Evolutionary conservation across 1,284 basidiomycete genomes (phyloP).

Genomic region (Marasmius tenuissimus): DNA sequence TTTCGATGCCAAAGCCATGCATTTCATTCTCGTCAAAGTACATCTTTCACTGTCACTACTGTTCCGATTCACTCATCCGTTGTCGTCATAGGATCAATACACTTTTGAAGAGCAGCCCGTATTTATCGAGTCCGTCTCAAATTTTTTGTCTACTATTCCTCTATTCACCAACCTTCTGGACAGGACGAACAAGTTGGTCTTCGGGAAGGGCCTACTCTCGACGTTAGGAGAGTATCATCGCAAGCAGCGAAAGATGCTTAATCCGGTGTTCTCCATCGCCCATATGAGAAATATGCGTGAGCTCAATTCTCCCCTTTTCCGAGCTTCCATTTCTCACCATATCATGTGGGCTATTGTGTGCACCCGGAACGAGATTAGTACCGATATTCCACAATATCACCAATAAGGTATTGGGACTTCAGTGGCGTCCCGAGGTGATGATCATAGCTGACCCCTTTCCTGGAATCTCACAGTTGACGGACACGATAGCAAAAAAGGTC

Average conservation of each 20-base stretch:
- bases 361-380: not conserved
- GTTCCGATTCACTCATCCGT: not conserved
- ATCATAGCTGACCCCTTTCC: not conserved
- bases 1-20: conserved; percentile 32
- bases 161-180: not conserved
- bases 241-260: conserved; percentile 12
- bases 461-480: not conserved
- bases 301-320: not conserved
- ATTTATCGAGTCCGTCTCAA: conserved; percentile 3
- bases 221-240: conserved; percentile 8
- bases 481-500: not conserved
- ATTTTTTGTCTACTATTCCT: not conserved
- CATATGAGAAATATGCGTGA: conserved; percentile 13
- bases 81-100: not conserved
- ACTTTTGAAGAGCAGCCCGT: not conserved
- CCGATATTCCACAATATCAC: conserved; percentile 9
- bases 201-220: conserved; percentile 1
- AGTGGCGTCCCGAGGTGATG: too few species aligned
- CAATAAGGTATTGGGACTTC: not conserved
- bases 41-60: not conserved
- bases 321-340: not conserved
- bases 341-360: not conserved
- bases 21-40: conserved; percentile 32
- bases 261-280: conserved; percentile 13
- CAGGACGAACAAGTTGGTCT: not conserved